phyloP scores from a whole-genome alignment of 176 grass and related monocot species.

The Rhynchospora pubera region DNA sequence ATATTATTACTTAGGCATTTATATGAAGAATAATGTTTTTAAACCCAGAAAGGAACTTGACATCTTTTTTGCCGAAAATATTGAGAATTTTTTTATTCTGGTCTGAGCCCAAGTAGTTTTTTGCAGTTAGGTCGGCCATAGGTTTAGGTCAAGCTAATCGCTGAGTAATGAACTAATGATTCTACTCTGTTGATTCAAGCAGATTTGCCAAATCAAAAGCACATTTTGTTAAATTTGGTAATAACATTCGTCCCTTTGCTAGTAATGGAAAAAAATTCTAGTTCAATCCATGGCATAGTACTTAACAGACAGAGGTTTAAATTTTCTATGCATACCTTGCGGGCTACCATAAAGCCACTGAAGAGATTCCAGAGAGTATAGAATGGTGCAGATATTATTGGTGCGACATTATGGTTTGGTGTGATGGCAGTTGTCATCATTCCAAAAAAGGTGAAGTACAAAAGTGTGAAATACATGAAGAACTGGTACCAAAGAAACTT shows the following conservation, averaged over 20 bases:
- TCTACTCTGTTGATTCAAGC: background rate
- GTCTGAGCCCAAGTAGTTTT: background rate
- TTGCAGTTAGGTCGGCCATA: background rate
- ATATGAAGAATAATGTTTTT: background rate
- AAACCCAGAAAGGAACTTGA: background rate
- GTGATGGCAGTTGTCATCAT: conserved; percentile 97
- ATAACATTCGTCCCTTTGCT: background rate
- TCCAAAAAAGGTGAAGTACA: conserved; percentile 65
- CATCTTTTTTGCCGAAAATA: background rate
- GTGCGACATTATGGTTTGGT: conserved; percentile 78
- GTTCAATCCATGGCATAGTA: background rate
- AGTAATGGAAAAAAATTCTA: background rate
- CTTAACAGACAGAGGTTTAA: background rate
- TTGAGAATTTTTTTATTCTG: background rate
- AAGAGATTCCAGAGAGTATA: conserved; percentile 99
- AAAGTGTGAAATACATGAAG: conserved; percentile 50
- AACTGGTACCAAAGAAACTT: conserved; percentile 45
- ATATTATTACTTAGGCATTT: background rate
- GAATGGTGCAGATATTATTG: conserved; percentile 88
- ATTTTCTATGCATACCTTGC: conserved; percentile 49
- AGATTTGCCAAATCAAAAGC: background rate
- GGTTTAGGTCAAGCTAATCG: background rate
- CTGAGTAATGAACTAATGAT: background rate
- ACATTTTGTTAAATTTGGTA: background rate
- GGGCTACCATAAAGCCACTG: conserved; percentile 76